Percentiles rank a stretch among this genome's conserved stretches.
Conservation (phyloP, 2,329 filamentous ascomycete genomes). For the Diaporthe ampelina region DNA sequence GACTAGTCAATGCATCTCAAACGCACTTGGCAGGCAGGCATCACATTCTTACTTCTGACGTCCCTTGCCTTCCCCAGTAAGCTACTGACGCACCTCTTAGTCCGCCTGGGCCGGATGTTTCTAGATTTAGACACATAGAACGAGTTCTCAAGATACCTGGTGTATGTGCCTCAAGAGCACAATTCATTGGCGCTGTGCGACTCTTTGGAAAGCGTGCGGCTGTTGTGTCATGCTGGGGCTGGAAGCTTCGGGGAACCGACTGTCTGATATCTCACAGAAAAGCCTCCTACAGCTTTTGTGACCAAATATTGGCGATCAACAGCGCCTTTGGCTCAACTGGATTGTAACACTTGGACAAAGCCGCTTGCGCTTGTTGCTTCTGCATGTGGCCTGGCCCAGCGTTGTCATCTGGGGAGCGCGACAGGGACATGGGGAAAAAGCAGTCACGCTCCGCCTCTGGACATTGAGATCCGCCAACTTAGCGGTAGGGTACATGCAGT, state of each 20-base stretch:
- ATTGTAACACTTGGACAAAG: neutral
- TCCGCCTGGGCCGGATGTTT: neutral
- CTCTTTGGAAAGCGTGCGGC: neutral
- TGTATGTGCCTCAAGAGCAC: neutral
- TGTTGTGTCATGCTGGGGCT: constrained; percentile 4
- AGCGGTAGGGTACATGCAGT: constrained; percentile 36
- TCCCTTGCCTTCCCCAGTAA: constrained; percentile 12
- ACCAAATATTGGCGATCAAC: neutral
- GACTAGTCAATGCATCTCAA: constrained; percentile 2
- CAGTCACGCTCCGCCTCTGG: neutral
- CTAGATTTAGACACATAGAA: neutral
- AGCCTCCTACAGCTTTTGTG: constrained; percentile 1
- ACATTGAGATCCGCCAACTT: constrained; percentile 25
- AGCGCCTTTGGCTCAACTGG: constrained; percentile 13
- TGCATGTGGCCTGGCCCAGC: constrained; percentile 19
- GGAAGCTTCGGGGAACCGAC: neutral
- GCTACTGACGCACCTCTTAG: constrained; percentile 1
- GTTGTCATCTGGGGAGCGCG: constrained; percentile 6
- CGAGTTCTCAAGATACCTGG: no score
- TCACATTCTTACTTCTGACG: constrained; percentile 8
- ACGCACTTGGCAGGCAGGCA: neutral
- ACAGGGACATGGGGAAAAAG: constrained; percentile 26
- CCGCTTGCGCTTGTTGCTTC: neutral
- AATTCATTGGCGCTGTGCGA: neutral
- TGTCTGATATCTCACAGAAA: constrained; percentile 15